Evolutionary conservation across 345 rosid species (phyloP).

Genomic region (Cardamine occulta): DNA sequence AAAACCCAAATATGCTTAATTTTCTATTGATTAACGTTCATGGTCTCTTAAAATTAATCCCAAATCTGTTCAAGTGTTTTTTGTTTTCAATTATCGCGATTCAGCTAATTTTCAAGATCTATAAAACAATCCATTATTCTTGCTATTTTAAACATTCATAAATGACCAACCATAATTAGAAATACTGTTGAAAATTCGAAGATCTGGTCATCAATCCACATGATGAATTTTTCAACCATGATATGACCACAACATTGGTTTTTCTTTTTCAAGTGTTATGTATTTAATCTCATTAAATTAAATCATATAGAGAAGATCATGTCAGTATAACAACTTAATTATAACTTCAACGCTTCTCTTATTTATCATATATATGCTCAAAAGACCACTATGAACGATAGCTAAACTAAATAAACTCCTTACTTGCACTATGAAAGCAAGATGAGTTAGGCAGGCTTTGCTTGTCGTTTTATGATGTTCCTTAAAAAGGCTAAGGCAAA

Average conservation of each 20-base stretch:
- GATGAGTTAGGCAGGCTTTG: conserved; percentile 41
- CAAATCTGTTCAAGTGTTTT: not conserved
- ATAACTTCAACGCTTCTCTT: not conserved
- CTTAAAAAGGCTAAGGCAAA: conserved; percentile 33
- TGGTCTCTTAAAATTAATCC: not conserved
- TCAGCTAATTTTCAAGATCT: not conserved
- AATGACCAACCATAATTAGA: not conserved
- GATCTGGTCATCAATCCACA: not conserved
- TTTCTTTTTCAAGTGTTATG: not conserved
- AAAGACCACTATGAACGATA: conserved; percentile 7
- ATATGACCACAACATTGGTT: not conserved
- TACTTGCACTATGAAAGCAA: conserved; percentile 32
- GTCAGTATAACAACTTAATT: not conserved
- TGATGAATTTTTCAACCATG: not conserved
- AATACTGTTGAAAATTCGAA: not conserved
- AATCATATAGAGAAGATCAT: not conserved
- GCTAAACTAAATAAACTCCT: conserved; percentile 26
- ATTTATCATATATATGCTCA: not conserved
- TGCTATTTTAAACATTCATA: not conserved
- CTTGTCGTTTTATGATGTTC: conserved; percentile 40
- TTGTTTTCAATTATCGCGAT: not conserved
- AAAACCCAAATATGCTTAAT: not conserved
- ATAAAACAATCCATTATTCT: not conserved
- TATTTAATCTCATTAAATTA: not conserved
- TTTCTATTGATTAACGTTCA: not conserved